A percentile compares a stretch with the other conserved stretches of the same genome.
phyloP scores from a whole-genome alignment of 805 yeast genomes.

The Yarrowia sp. region DNA sequence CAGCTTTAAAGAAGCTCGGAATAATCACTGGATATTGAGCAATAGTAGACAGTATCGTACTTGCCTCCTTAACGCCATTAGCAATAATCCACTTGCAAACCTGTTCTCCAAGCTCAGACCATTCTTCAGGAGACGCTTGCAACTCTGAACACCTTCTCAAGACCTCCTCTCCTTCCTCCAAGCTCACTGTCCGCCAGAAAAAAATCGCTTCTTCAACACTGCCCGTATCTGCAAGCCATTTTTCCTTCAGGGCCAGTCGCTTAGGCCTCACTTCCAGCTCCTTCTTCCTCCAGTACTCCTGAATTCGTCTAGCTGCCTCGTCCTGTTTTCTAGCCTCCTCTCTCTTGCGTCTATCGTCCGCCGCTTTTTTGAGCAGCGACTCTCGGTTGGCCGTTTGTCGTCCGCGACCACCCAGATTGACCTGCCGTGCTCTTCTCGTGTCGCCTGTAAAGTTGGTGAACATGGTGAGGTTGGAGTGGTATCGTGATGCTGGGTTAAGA shows the following conservation, averaged over 20 bases:
- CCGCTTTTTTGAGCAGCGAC: slow-evolving; percentile 59
- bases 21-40: background rate
- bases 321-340: slow-evolving; percentile 53
- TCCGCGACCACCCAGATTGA: slow-evolving; percentile 60
- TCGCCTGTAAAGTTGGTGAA: slow-evolving; percentile 60
- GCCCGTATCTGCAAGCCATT: background rate
- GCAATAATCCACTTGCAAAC: slow-evolving; percentile 7
- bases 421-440: slow-evolving; percentile 53
- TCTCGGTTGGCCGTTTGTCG: slow-evolving; percentile 40
- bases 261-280: background rate
- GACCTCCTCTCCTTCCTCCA: background rate
- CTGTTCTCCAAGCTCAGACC: slow-evolving; percentile 6
- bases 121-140: background rate
- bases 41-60: background rate
- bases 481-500: background rate
- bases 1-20: slow-evolving; percentile 14
- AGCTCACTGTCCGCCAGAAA: background rate
- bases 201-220: background rate
- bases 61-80: background rate
- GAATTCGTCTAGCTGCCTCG: slow-evolving; percentile 52
- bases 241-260: background rate
- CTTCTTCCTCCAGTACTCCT: slow-evolving; percentile 37
- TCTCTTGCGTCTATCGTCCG: slow-evolving; percentile 62
- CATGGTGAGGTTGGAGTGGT: background rate
- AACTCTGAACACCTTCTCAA: background rate